These are phyloP conservation scores for Plasmodium blacklocki DNA, from an alignment of 169 alveolate species.

Conservation along the genomic window DNA sequence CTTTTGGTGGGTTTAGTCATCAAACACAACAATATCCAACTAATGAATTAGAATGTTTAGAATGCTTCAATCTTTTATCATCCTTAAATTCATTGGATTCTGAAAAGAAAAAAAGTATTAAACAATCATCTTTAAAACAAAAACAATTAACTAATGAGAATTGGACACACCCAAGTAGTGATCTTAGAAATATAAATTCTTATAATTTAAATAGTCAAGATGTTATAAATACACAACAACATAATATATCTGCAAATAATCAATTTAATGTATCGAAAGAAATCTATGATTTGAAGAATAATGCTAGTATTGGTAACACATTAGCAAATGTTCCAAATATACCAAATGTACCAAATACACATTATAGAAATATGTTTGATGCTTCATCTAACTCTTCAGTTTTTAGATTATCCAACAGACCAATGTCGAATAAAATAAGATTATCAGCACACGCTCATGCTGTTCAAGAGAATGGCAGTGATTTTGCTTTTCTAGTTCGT, in stretches of 20 bases:
- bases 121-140: conserved; percentile 67
- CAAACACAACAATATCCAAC: conserved; percentile 96
- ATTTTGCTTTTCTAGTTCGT: conserved; percentile 88
- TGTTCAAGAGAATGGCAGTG: conserved; percentile 87
- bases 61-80: conserved; percentile 78
- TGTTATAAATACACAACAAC: conserved; percentile 32
- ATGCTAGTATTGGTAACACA: conserved; percentile 1
- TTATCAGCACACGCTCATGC: conserved; percentile 89
- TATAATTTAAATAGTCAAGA: conserved; percentile 49
- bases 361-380: conserved; percentile 53
- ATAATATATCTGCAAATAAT: conserved; percentile 7
- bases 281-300: conserved; percentile 7
- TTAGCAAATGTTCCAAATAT: conserved; percentile 2
- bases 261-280: conserved; percentile 23
- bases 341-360: not conserved
- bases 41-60: conserved; percentile 85
- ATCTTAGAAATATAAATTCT: conserved; percentile 19
- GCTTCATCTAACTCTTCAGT: conserved; percentile 47
- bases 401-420: conserved; percentile 65
- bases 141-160: conserved; percentile 30
- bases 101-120: conserved; percentile 43
- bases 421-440: conserved; percentile 80
- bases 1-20: conserved; percentile 97
- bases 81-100: conserved; percentile 35
- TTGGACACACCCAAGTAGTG: conserved; percentile 5